Evolutionary conservation across 306 rosid species (phyloP), one percentile per base, ranked within the genome.

Genomic region (Cicer cuneatum): DNA sequence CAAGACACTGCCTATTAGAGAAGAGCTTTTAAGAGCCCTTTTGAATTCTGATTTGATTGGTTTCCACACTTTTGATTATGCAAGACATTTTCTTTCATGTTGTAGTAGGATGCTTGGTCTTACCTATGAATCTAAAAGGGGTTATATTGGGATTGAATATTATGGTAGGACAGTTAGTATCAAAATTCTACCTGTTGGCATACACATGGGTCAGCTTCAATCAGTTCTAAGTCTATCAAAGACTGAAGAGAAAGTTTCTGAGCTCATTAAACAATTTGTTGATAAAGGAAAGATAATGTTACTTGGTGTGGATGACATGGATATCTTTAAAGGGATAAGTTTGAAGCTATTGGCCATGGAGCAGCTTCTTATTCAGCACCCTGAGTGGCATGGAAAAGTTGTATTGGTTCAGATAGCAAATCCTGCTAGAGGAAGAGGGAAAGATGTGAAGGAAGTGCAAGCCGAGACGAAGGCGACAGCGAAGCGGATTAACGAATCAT

Each of bases 271-370:
- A 45, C 83, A 54, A 78, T 79, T 79, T 79, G 35, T 74, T 65
- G 83, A 90, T 86, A 42, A 40, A 74, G 53, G 93, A 1, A 72
- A 63, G 69, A 72, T 47, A 35, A n/a, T 79, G 83, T 46, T 79
- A 48, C 79, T 93, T 87, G 48, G 97, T 86, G 95, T 91, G 40
- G 97, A 91, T 79, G 97, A 91, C 86, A 91, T 89, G 95, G 97
- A 91, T 61, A 89, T 89, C 47, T 91, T 91, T 16, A 89, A 91
- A 72, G 97, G 97, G 41, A 91, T 91, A 47, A 87, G 90, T 81
- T 62, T 91, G 83, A 91, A 91, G 92, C 83, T 91, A 15, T 76
- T 89, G 84, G 97, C 97, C 51, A 91, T 91, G 95, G 97, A 89
- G 73, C 95, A 91, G 73, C 89, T 89, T 72, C 95, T 92, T 43